These are phyloP conservation scores for Brassica incana DNA, from an alignment of 345 rosid species.

Conservation along the genomic window DNA sequence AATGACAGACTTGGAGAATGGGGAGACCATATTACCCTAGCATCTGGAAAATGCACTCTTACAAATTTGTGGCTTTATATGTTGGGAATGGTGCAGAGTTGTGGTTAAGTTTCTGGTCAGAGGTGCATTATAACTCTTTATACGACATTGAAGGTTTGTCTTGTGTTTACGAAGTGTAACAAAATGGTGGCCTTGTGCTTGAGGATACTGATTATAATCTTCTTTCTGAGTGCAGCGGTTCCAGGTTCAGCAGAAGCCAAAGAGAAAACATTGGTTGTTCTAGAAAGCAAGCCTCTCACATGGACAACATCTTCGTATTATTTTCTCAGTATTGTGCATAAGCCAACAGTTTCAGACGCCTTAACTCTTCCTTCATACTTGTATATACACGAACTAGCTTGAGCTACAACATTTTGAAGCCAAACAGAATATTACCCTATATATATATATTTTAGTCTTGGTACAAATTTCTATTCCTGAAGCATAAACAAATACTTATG, in stretches of 20 bases:
- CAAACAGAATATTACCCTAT: too few species aligned
- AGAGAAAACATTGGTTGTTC: conserved; percentile 95
- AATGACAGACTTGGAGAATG: conserved; percentile 80
- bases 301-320: background rate
- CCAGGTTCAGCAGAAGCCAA: conserved; percentile 66
- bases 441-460: background rate
- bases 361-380: background rate
- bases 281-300: conserved; percentile 38
- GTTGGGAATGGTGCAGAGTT: conserved; percentile 58
- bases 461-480: background rate
- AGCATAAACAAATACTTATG: background rate
- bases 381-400: conserved; percentile 8
- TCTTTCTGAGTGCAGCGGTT: conserved; percentile 51
- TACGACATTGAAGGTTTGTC: conserved; percentile 76
- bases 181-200: conserved; percentile 13
- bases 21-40: conserved; percentile 90
- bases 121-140: conserved; percentile 96
- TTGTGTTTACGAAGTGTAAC: background rate
- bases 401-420: background rate
- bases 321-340: conserved; percentile 22
- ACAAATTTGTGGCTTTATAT: conserved; percentile 7
- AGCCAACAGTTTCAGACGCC: background rate
- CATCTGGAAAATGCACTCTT: conserved; percentile 14
- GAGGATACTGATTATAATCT: conserved; percentile 4
- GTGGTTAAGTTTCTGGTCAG: conserved; percentile 99